Base-by-base conservation (phyloP, 441 rosid genomes). In the Biscutella laevigata region DNA sequence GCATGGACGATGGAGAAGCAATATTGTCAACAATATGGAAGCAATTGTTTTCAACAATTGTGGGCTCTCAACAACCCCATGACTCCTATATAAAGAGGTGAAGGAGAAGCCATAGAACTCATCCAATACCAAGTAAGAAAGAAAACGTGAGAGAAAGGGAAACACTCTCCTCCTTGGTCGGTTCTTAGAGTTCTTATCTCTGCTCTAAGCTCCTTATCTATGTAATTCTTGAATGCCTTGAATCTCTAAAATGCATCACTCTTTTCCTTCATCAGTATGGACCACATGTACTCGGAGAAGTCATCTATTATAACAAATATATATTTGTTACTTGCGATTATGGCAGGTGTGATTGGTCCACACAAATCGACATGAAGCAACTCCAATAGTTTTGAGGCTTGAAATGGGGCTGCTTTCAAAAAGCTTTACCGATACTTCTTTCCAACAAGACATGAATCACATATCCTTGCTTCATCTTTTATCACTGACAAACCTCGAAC, bases 391-490 rank as follows among this genome's bases (percentile, higher is more conserved):
- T 10, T 11, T 0, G 9, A 13, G 0, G 39, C 2, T 0, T 4
- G 7, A 0, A 9, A 13, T 0, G 1, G 2, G 5, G 17, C 0
- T 0, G 4, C 4, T 6, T 6, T 34, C 1, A 9, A 17, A 4
- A 34, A 33, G 1, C 3, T 0, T 13, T 13, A 0, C 0, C 17
- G 7, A 0, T 15, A 0, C 6, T 34, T 15, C 13, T 33, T 33
- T 0, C 39, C 19, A 0, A 35, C n/a, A n/a, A n/a, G n/a, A n/a
- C n/a, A n/a, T n/a, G n/a, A n/a, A n/a, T n/a, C n/a, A n/a, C n/a
- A n/a, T n/a, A n/a, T n/a, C n/a, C 1, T 1, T 2, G 2, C 2
- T 2, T 13, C 10, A 0, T 1, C 9, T 2, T 1, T 7, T 0
- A 35, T 14, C 2, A 6, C 3, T 1, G 4, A 4, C 0, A 35